Evolutionary conservation across 2,329 filamentous ascomycete species (phyloP).

Genomic region (Akanthomyces uredinophilus): DNA sequence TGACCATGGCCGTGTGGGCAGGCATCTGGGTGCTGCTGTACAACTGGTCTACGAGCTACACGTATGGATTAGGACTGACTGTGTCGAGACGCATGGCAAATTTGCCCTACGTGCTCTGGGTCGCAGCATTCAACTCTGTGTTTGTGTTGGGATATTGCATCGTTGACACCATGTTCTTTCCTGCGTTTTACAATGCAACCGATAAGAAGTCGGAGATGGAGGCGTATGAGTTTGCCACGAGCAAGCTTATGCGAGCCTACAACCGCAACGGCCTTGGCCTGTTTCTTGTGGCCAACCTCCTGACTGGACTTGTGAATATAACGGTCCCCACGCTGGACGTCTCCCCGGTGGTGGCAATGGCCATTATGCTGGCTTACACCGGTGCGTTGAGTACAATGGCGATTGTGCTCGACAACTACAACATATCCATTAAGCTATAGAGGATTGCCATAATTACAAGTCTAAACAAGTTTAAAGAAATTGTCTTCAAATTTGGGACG

Average conservation of each 20-base stretch:
- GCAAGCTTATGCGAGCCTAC: slow-evolving; percentile 72
- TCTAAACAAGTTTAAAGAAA: neutral
- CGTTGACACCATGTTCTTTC: slow-evolving; percentile 75
- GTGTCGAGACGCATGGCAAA: slow-evolving; percentile 91
- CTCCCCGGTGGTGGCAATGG: slow-evolving; percentile 60
- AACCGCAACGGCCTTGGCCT: slow-evolving; percentile 84
- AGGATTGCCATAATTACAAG: neutral
- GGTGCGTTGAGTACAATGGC: slow-evolving; percentile 62
- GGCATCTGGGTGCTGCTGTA: slow-evolving; percentile 67
- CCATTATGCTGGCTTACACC: slow-evolving; percentile 69
- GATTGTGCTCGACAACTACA: slow-evolving; percentile 56
- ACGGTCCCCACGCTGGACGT: slow-evolving; percentile 76
- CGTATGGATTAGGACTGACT: slow-evolving; percentile 64
- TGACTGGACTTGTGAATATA: slow-evolving; percentile 88
- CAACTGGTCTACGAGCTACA: slow-evolving; percentile 60
- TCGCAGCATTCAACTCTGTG: slow-evolving; percentile 82
- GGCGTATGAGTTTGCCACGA: slow-evolving; percentile 66
- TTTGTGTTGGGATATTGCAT: slow-evolving; percentile 75
- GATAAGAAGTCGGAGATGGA: slow-evolving; percentile 55
- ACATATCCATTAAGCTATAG: slow-evolving; percentile 67
- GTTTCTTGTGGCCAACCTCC: slow-evolving; percentile 81
- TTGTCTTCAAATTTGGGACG: too few species aligned
- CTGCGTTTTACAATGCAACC: slow-evolving; percentile 57
- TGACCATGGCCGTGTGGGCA: slow-evolving; percentile 60
- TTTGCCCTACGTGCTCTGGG: slow-evolving; percentile 88